Evolutionary conservation across 164 flowering plant genomes (phyloP).

Genomic region (Taxillus chinensis): DNA sequence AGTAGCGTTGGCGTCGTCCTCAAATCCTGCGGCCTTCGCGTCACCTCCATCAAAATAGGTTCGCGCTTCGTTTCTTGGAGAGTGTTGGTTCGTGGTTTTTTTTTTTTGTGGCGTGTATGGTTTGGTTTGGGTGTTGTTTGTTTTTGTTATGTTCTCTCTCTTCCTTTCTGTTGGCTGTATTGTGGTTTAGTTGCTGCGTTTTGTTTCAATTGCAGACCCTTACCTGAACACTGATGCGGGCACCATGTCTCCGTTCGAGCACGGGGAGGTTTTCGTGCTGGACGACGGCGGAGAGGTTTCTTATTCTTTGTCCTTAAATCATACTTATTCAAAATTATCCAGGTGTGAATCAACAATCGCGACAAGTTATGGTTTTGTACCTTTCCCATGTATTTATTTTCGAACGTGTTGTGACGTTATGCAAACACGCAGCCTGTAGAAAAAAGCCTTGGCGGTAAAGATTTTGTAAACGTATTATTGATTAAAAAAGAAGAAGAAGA

Average conservation of each 20-base stretch:
- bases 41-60: constrained; percentile 96
- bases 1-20: constrained; percentile 93
- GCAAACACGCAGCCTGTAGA: no score
- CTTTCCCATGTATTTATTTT: not conserved
- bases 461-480: no score
- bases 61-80: not conserved
- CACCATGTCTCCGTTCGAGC: constrained; percentile 98
- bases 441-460: no score
- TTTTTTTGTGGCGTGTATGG: not conserved
- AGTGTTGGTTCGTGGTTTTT: not conserved
- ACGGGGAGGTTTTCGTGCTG: constrained; percentile 95
- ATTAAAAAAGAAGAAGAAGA: no score
- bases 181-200: not conserved
- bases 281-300: constrained; percentile 98
- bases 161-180: not conserved
- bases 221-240: constrained; percentile 98
- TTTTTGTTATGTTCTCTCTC: not conserved
- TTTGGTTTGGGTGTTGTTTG: not conserved
- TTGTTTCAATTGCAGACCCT: constrained; percentile 54
- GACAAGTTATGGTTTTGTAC: not conserved
- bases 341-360: not conserved
- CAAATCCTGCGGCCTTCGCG: constrained; percentile 89
- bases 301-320: not conserved
- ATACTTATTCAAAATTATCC: not conserved
- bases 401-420: no score